Evolutionary conservation across 352 stramenopile species (phyloP), one percentile per base, ranked within the genome.

Genomic region (Globisporangium parvum): DNA sequence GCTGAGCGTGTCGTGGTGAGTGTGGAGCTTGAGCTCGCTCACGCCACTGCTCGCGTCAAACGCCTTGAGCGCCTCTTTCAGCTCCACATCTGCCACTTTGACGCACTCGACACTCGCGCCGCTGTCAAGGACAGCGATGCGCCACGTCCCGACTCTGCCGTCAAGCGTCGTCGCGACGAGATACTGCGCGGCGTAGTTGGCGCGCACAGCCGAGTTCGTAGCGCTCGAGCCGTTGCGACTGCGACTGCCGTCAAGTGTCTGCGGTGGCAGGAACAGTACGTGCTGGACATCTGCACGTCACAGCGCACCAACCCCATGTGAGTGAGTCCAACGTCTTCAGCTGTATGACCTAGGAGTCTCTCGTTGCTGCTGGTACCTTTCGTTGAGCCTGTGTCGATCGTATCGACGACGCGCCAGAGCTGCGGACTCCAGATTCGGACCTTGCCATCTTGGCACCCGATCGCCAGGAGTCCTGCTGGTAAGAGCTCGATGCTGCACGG

Each of bases 361-460:
- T 12, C 5, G 6, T 8, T 12, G 39, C 5, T 20, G 11, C 5
- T 26, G 9, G 41, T 57, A 81, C 75, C 75, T 65, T 73, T 71
- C 14, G 67, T 59, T 1, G 75, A 85, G 0, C 81, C 75, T 10
- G 72, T 78, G 52, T 92, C 79, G 31, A 92, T 73, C 14, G 65
- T 81, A 12, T 78, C 73, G n/a, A 84, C 68, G 8, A 74, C 73
- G 46, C 80, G 84, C 50, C 75, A 77, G 17, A 83, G 59, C 33
- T 67, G 70, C n/a, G 74, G 75, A 24, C 68, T 86, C 70, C 79
- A 89, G 21, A 89, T 58, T 6, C 79, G 82, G 26, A 92, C 77
- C 45, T 88, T 90, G 23, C 79, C 77, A 42, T 93, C 82, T 53
- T 84, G 71, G 41, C 80, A 93, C 0, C 80, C 82, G 21, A 93